phyloP scores from a whole-genome alignment of 2,329 filamentous ascomycete genomes.

The Pestalotiopsis sp. region DNA sequence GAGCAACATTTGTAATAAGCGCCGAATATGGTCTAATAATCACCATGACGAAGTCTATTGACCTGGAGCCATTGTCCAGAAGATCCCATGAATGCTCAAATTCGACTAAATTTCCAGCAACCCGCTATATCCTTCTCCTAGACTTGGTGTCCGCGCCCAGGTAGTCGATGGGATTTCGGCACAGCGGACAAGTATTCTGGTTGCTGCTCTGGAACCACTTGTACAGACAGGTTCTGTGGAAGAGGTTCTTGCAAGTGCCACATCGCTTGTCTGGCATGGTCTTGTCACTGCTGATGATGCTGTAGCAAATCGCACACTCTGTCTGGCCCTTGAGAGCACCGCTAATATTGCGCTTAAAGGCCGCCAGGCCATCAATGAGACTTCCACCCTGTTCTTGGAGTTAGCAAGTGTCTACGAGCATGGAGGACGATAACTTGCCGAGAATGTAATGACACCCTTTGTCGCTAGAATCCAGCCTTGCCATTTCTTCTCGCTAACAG shows the following conservation, averaged over 20 bases:
- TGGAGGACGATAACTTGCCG: slow-evolving; percentile 42
- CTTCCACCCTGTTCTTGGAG: slow-evolving; percentile 65
- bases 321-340: slow-evolving; percentile 89
- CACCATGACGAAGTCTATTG: too few relatives aligned
- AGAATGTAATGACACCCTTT: slow-evolving; percentile 91
- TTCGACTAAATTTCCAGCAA: neutral
- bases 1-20: too few relatives aligned
- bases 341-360: slow-evolving; percentile 85
- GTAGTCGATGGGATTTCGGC: slow-evolving; percentile 82
- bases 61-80: too few relatives aligned
- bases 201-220: slow-evolving; percentile 97
- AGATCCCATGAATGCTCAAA: neutral
- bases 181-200: slow-evolving; percentile 89
- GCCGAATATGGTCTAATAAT: too few relatives aligned
- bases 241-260: slow-evolving; percentile 89
- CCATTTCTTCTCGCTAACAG: slow-evolving; percentile 91
- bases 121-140: slow-evolving; percentile 19
- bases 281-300: slow-evolving; percentile 86
- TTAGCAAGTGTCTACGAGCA: neutral
- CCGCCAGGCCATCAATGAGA: slow-evolving; percentile 82
- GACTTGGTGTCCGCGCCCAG: slow-evolving; percentile 31
- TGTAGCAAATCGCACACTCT: slow-evolving; percentile 97
- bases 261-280: slow-evolving; percentile 91
- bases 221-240: slow-evolving; percentile 88
- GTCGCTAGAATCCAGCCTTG: slow-evolving; percentile 86